These are phyloP conservation scores for Papiliotrema terrestris DNA, from an alignment of 1,284 basidiomycete species.

Conservation along the genomic window DNA sequence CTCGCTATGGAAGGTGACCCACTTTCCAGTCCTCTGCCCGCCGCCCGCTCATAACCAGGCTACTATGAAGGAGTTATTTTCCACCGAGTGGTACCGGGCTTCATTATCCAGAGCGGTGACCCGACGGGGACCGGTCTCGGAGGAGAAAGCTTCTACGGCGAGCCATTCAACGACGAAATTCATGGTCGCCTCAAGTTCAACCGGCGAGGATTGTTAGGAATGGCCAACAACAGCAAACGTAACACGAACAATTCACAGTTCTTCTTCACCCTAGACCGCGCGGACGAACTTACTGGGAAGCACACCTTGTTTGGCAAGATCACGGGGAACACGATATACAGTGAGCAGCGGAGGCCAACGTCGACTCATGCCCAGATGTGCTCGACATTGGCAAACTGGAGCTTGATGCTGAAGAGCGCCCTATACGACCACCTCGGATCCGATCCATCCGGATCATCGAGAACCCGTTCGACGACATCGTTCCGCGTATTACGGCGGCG, in stretches of 20 bases:
- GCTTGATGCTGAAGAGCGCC: slow-evolving; percentile 73
- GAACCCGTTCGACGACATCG: slow-evolving; percentile 91
- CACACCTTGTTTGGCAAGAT: slow-evolving; percentile 76
- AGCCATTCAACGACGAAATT: slow-evolving; percentile 90
- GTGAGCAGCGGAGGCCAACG: slow-evolving; percentile 53
- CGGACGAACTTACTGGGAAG: slow-evolving; percentile 82
- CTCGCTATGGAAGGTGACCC: slow-evolving; percentile 80
- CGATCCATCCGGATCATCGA: slow-evolving; percentile 76
- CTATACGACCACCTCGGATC: slow-evolving; percentile 86
- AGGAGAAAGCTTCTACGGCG: slow-evolving; percentile 87
- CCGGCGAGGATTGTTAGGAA: slow-evolving; percentile 78
- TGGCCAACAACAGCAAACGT: slow-evolving; percentile 85
- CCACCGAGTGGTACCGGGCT: slow-evolving; percentile 75
- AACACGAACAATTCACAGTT: slow-evolving; percentile 86
- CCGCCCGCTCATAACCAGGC: slow-evolving; percentile 53
- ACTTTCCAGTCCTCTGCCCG: slow-evolving; percentile 14
- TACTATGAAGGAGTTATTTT: slow-evolving; percentile 96
- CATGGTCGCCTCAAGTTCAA: slow-evolving; percentile 70
- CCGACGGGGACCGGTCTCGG: slow-evolving; percentile 85
- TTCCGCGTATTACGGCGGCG: slow-evolving; percentile 91
- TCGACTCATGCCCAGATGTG: slow-evolving; percentile 58
- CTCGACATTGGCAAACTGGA: slow-evolving; percentile 88
- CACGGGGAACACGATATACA: slow-evolving; percentile 71
- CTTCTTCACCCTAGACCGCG: slow-evolving; percentile 83
- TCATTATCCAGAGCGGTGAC: slow-evolving; percentile 94